Percentiles rank a stretch among this genome's conserved stretches.
Conservation (phyloP, 768 basidiomycete genomes). For the Boletus coccyginus region DNA sequence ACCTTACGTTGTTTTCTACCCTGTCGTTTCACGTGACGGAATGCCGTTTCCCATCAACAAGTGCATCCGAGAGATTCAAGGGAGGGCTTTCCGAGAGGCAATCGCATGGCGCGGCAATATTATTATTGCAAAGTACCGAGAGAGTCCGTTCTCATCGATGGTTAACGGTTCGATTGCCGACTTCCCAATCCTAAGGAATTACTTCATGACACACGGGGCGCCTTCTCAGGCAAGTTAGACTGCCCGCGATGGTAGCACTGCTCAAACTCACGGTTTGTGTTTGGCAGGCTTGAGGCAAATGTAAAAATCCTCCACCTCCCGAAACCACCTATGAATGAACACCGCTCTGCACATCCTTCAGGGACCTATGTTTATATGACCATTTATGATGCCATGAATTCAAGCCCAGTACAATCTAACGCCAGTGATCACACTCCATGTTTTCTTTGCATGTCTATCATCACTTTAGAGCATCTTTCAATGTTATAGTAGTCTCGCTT, state of each 20-base stretch:
- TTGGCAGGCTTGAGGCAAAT: conserved; percentile 28
- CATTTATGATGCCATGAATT: conserved; percentile 26
- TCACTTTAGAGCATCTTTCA: conserved; percentile 14
- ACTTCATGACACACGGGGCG: conserved; percentile 63
- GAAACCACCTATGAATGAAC: background rate
- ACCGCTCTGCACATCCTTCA: conserved; percentile 7
- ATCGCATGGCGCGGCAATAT: conserved; percentile 79
- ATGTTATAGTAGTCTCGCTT: conserved; percentile 9
- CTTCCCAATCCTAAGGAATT: conserved; percentile 80
- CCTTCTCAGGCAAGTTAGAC: conserved; percentile 40
- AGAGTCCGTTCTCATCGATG: conserved; percentile 48
- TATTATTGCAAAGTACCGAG: conserved; percentile 66
- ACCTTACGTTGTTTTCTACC: conserved; percentile 83
- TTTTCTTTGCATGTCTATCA: conserved; percentile 23
- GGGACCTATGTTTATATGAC: conserved; percentile 24
- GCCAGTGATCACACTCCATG: conserved; percentile 18
- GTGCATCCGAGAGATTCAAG: conserved; percentile 73
- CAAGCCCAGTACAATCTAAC: background rate
- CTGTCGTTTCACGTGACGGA: conserved; percentile 69
- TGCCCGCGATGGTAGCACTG: conserved; percentile 13
- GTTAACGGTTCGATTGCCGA: conserved; percentile 80
- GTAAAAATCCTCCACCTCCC: conserved; percentile 9
- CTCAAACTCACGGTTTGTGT: conserved; percentile 20
- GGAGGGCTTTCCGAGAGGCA: conserved; percentile 54
- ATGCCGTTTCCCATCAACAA: conserved; percentile 84